Evolutionary conservation across 805 yeast genomes (phyloP).

Genomic region (Sungouiella blattae): DNA sequence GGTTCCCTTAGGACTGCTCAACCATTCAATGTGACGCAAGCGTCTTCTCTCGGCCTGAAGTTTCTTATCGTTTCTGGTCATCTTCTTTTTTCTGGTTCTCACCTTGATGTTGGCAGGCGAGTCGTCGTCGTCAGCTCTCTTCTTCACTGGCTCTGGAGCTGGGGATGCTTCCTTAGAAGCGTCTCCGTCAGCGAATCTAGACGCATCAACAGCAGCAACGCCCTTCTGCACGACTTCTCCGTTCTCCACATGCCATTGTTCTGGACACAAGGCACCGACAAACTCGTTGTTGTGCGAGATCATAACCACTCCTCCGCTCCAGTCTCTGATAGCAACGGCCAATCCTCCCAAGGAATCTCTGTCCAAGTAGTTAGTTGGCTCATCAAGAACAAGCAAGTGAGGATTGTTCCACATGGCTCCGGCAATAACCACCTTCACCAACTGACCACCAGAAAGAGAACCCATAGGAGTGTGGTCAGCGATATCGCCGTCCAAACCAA

Average conservation of each 20-base stretch:
- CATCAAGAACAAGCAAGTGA: constrained; percentile 91
- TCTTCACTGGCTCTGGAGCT: constrained; percentile 30
- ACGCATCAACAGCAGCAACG: constrained; percentile 65
- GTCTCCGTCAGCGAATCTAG: constrained; percentile 80
- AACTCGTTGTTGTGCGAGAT: constrained; percentile 97
- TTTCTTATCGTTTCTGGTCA: constrained; percentile 96
- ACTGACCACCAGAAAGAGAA: constrained; percentile 94
- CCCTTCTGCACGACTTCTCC: constrained; percentile 88
- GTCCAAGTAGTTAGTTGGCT: constrained; percentile 97
- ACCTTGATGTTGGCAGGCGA: constrained; percentile 97
- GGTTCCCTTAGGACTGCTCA: constrained; percentile 95
- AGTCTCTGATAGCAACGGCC: constrained; percentile 95
- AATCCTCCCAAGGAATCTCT: constrained; percentile 97
- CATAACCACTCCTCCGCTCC: constrained; percentile 98
- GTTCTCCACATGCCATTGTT: constrained; percentile 95
- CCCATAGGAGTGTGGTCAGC: constrained; percentile 98
- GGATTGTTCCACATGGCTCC: constrained; percentile 99
- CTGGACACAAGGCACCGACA: constrained; percentile 96
- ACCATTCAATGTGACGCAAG: constrained; percentile 90
- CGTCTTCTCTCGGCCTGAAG: constrained; percentile 90
- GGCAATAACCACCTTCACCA: constrained; percentile 96
- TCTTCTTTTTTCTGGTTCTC: constrained; percentile 88
- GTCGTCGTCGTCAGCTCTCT: constrained; percentile 67
- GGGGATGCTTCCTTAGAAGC: constrained; percentile 42
- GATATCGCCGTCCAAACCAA: constrained; percentile 95